Percentiles rank a stretch among this genome's conserved stretches.
phyloP scores from a whole-genome alignment of 331 rosid species.

The Malus hybrid region DNA sequence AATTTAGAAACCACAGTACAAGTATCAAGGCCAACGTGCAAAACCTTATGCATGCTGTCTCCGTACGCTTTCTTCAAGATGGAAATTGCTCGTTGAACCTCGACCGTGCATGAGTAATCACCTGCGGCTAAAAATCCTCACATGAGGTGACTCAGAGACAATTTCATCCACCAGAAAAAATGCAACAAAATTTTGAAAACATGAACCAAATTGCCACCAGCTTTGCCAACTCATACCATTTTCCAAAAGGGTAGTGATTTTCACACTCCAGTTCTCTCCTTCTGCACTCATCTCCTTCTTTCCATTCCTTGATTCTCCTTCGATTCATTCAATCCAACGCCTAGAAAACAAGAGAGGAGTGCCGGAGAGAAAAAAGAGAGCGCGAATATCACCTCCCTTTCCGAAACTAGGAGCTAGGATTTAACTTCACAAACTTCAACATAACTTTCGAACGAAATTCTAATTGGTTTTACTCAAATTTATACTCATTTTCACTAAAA shows the following conservation, averaged over 20 bases:
- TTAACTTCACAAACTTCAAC: background rate
- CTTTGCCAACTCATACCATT: background rate
- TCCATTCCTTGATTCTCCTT: too few relatives aligned
- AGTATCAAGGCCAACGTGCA: conserved; percentile 64
- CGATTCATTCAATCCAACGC: too few relatives aligned
- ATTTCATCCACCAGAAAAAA: background rate
- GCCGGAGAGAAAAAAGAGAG: too few relatives aligned
- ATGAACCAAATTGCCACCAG: background rate
- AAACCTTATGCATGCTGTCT: conserved; percentile 61
- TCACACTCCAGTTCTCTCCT: too few relatives aligned
- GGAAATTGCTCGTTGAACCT: conserved; percentile 50
- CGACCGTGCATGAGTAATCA: conserved; percentile 56
- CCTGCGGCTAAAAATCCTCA: conserved; percentile 26
- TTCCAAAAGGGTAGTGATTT: background rate
- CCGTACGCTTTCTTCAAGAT: conserved; percentile 49
- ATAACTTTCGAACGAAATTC: background rate
- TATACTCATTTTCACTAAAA: too few relatives aligned
- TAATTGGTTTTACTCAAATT: too few relatives aligned
- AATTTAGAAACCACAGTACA: conserved; percentile 57
- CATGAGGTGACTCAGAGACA: background rate
- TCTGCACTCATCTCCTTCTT: too few relatives aligned
- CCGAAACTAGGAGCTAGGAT: background rate
- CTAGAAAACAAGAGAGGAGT: too few relatives aligned
- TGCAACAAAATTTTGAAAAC: background rate
- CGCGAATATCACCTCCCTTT: too few relatives aligned